These are phyloP conservation scores for Piper longum DNA, from an alignment of 164 flowering plant species.

Conservation along the genomic window DNA sequence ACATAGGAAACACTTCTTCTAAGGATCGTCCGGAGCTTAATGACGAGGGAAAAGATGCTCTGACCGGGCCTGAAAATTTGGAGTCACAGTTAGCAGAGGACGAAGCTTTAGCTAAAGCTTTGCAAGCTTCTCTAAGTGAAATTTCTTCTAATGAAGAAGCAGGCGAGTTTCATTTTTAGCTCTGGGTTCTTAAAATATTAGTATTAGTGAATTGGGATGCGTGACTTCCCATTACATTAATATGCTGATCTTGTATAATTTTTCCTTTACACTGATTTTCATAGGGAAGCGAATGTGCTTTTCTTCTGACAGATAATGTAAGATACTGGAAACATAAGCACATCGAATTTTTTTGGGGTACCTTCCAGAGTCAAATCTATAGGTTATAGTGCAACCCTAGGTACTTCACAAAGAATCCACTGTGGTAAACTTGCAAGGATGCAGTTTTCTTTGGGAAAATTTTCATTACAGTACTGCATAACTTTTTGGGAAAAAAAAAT, in stretches of 20 bases:
- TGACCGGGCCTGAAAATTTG: conserved; percentile 3
- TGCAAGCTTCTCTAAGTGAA: conserved; percentile 15
- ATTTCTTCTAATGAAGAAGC: conserved; percentile 7
- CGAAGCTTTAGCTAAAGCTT: conserved; percentile 18
- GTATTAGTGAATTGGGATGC: not conserved
- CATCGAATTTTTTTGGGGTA: not conserved
- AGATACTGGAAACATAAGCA: not conserved
- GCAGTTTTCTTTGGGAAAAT: not conserved
- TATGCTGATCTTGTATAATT: too few relatives aligned
- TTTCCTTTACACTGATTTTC: not conserved
- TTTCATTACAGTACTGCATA: too few relatives aligned
- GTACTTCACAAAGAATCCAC: not conserved
- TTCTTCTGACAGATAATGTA: not conserved
- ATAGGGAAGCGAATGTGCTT: not conserved
- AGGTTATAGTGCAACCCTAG: not conserved
- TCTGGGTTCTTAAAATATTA: not conserved
- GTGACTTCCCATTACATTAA: not conserved
- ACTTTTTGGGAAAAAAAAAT: too few relatives aligned
- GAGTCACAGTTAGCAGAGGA: conserved; percentile 15
- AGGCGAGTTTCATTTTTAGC: conserved; percentile 5
- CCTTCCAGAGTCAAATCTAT: not conserved
- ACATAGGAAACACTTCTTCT: conserved; percentile 11
- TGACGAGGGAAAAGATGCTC: not conserved
- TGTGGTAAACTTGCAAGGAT: not conserved
- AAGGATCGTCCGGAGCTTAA: conserved; percentile 8